These are phyloP conservation scores for Candida berthetii DNA, from an alignment of 805 yeast genomes.

Conservation along the genomic window DNA sequence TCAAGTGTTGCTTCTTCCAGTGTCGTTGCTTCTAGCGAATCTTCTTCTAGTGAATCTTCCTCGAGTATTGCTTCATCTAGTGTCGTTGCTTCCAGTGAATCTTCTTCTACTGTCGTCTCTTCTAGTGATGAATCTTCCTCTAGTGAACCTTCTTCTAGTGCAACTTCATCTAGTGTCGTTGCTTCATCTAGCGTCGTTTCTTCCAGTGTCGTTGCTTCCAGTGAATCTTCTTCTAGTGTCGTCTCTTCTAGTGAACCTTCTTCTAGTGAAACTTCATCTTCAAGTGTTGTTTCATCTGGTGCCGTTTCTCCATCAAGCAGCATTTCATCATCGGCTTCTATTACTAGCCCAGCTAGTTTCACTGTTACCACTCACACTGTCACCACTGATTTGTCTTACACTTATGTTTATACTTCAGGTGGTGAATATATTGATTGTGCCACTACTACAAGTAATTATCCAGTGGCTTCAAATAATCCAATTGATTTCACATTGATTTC, in stretches of 20 bases:
- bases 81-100: background rate
- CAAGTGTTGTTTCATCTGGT: too few species aligned
- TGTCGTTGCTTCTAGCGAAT: background rate
- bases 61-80: background rate
- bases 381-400: slow-evolving; percentile 6
- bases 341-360: too few species aligned
- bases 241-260: background rate
- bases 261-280: background rate
- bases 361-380: slow-evolving; percentile 7
- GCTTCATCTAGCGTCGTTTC: too few species aligned
- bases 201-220: background rate
- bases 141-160: background rate
- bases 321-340: slow-evolving; percentile 5
- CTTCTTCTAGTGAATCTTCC: background rate
- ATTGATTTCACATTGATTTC: background rate
- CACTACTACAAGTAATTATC: slow-evolving; percentile 2
- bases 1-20: background rate
- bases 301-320: slow-evolving; percentile 1
- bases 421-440: slow-evolving; percentile 6
- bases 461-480: slow-evolving; percentile 2
- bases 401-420: slow-evolving; percentile 2
- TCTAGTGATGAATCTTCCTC: background rate
- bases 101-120: background rate
- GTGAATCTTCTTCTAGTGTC: background rate
- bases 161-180: background rate